phyloP scores from a whole-genome alignment of 1,139 yeast genomes.

The Magnusiomyces tetraspermus region DNA sequence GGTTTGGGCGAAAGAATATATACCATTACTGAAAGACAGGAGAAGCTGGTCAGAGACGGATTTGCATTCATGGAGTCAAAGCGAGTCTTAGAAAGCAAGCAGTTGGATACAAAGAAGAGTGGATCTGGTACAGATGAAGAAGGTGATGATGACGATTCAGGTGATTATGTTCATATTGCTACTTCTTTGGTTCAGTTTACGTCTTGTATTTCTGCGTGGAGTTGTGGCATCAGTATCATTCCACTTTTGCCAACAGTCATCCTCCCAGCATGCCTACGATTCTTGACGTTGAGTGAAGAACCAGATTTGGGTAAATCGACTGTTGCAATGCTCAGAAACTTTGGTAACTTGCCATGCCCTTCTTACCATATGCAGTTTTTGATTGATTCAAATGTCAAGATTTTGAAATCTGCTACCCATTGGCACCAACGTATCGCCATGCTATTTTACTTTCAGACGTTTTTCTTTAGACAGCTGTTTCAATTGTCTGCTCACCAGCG shows the following conservation, averaged over 20 bases:
- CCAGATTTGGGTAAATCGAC: conserved; percentile 61
- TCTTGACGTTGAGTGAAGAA: conserved; percentile 62
- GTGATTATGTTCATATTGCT: neutral
- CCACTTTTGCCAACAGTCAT: conserved; percentile 38
- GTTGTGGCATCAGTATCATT: conserved; percentile 23
- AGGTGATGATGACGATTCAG: neutral
- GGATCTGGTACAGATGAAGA: neutral
- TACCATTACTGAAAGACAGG: neutral
- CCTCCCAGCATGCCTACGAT: conserved; percentile 61
- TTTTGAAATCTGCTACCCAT: conserved; percentile 38
- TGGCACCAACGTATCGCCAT: conserved; percentile 63
- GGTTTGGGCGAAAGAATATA: conserved; percentile 25
- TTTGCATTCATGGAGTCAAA: neutral
- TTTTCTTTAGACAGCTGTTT: conserved; percentile 65
- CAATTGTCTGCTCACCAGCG: conserved; percentile 45
- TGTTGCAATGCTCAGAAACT: conserved; percentile 41
- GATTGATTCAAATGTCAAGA: conserved; percentile 43
- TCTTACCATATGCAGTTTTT: conserved; percentile 38
- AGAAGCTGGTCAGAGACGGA: neutral
- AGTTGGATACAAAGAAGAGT: neutral
- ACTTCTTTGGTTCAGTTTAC: neutral
- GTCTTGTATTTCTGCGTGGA: conserved; percentile 9
- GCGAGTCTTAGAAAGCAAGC: neutral
- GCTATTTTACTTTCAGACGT: conserved; percentile 62
- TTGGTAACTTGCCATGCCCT: conserved; percentile 53